Base-by-base conservation (phyloP, 768 basidiomycete genomes). In the Suillus clintonianus region DNA sequence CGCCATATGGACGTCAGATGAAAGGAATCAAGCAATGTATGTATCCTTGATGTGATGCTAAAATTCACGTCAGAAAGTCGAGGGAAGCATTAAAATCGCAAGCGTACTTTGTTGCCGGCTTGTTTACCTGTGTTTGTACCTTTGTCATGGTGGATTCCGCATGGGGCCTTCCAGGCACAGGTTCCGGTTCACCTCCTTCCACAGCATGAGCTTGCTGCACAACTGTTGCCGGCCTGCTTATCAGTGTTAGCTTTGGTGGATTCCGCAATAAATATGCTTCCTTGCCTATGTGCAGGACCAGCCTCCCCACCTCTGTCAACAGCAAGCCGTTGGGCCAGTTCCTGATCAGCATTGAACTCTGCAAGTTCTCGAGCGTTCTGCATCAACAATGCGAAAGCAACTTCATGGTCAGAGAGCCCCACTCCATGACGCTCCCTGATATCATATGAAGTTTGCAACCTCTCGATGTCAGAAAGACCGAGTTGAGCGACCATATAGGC, bases 351-450 rank as follows among this genome's bases (percentile, higher is more conserved):
- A 14, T 56, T 37, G 15, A 70, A 19, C 27, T 37, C 19, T 13
- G 63, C 62, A 41, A 71, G 30, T 5, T 53, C 61, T 42, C 57
- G 66, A 7, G 68, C 68, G 42, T 77, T 72, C 30, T 70, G 65
- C 17, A 73, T 27, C 11, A 74, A 61, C 45, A 72, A 60, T 15
- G 62, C 66, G 63, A 73, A 67, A 1, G 73, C 72, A 0, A 70
- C 1, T 7, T 75, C 73, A 3, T 62, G 64, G 56, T 75, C 73
- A 0, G 70, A 67, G n/a, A 73, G 53, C 1, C 22, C 32, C 13
- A 42, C 15, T 9, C 72, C 68, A 8, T 9, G 14, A 36, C 36
- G 50, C 8, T 37, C 10, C 51, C 63, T 63, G 24, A 5, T 59
- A 0, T 53, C 37, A 36, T 66, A 69, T n/a, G 54, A 48, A 4